phyloP scores from a whole-genome alignment of 108 stramenopile genomes.

The Nitzschia sp. region DNA sequence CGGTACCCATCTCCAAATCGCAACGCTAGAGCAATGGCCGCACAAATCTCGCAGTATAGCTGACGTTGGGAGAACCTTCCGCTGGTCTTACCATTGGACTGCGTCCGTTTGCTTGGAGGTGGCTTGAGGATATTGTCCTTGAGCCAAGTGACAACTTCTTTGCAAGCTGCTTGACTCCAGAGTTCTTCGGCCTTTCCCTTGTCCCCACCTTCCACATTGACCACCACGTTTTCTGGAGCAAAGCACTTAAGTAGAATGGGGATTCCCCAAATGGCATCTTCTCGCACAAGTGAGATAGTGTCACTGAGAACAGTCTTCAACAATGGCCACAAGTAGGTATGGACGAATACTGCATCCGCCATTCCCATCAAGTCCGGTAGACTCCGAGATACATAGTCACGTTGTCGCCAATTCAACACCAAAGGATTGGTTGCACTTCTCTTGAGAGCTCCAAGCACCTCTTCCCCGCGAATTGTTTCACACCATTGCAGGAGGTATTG shows the following conservation, averaged over 20 bases:
- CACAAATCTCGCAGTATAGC: slow-evolving; percentile 71
- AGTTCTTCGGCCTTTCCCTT: slow-evolving; percentile 21
- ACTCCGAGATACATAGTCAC: slow-evolving; percentile 84
- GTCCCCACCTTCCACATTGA: slow-evolving; percentile 34
- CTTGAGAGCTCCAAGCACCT: slow-evolving; percentile 67
- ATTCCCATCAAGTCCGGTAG: slow-evolving; percentile 77
- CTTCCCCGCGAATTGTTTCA: slow-evolving; percentile 74
- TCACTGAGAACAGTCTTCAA: slow-evolving; percentile 72
- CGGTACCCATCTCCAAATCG: slow-evolving; percentile 55
- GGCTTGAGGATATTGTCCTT: slow-evolving; percentile 61
- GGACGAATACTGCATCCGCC: slow-evolving; percentile 50
- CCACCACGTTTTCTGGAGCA: slow-evolving; percentile 38
- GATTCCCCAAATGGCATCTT: slow-evolving; percentile 79
- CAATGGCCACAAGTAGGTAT: slow-evolving; percentile 73
- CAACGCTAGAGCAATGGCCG: slow-evolving; percentile 64
- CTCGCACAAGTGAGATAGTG: slow-evolving; percentile 71
- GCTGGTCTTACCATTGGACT: slow-evolving; percentile 23
- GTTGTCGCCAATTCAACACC: slow-evolving; percentile 92
- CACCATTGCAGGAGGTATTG: slow-evolving; percentile 70
- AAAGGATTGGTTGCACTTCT: slow-evolving; percentile 77
- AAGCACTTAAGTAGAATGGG: slow-evolving; percentile 61
- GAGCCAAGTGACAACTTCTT: slow-evolving; percentile 65
- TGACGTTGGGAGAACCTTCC: slow-evolving; percentile 76
- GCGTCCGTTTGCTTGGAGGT: slow-evolving; percentile 42
- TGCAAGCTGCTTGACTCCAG: slow-evolving; percentile 34